Evolutionary conservation across 257 asterid genomes (phyloP).

Genomic region (Ajuga chamaepitys): DNA sequence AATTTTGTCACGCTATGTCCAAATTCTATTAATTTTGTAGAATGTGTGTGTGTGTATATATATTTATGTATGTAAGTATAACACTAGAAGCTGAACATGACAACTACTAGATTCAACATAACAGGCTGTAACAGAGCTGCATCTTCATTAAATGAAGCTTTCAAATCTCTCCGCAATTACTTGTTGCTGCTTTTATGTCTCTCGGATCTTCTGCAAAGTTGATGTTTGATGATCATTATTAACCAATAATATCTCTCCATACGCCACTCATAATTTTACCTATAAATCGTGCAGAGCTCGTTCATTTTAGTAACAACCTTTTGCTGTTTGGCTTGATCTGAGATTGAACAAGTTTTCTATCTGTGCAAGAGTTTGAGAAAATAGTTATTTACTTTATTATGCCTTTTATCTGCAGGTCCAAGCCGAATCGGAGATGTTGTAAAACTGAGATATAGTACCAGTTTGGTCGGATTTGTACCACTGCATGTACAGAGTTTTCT

Average conservation of each 20-base stretch:
- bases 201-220: background rate
- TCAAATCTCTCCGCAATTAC: background rate
- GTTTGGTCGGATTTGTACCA: background rate
- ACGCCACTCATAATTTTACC: too few relatives aligned
- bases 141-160: too few relatives aligned
- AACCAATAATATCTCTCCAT: background rate
- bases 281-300: background rate
- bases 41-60: background rate
- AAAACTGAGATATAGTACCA: background rate
- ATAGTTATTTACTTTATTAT: background rate
- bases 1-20: too few relatives aligned
- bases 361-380: background rate
- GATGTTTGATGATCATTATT: too few relatives aligned
- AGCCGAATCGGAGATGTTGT: background rate
- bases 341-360: background rate
- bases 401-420: constrained; percentile 8
- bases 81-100: too few relatives aligned
- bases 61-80: background rate
- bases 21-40: too few relatives aligned
- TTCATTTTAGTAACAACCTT: background rate
- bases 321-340: background rate
- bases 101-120: too few relatives aligned
- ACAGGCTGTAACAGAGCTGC: too few relatives aligned
- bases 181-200: background rate
- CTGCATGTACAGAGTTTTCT: background rate